Percentiles rank a stretch among this genome's conserved stretches.
phyloP scores from a whole-genome alignment of 352 stramenopile species.

The Peronospora belbahrii region DNA sequence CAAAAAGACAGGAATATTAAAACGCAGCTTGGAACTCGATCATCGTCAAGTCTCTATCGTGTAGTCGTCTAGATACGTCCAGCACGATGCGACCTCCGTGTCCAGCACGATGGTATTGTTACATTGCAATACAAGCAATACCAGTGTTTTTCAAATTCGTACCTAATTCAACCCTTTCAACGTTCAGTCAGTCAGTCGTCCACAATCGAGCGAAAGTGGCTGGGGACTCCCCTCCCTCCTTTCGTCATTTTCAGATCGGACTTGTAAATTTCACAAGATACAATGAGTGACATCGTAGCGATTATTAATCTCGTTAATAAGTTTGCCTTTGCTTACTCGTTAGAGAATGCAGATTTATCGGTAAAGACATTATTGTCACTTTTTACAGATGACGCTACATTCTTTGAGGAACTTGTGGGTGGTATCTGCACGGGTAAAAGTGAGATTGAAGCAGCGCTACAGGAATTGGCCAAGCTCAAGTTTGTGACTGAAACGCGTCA shows the following conservation, averaged over 20 bases:
- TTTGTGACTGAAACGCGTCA: slow-evolving; percentile 78
- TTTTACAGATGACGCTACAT: slow-evolving; percentile 66
- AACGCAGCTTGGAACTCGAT: too few species aligned
- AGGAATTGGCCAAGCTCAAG: slow-evolving; percentile 64
- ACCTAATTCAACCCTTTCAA: slow-evolving; percentile 6
- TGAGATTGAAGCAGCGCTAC: slow-evolving; percentile 66
- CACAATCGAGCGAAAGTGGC: too few species aligned
- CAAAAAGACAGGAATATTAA: too few species aligned
- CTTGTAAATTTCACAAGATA: slow-evolving; percentile 20
- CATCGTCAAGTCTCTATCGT: too few species aligned
- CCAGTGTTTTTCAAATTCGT: slow-evolving; percentile 7
- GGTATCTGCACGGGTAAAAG: slow-evolving; percentile 43
- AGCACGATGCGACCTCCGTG: too few species aligned
- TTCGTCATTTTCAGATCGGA: slow-evolving; percentile 23
- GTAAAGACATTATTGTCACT: slow-evolving; percentile 56
- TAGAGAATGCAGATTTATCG: slow-evolving; percentile 67
- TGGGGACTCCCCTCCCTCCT: too few species aligned
- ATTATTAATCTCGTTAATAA: slow-evolving; percentile 84
- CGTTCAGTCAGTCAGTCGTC: too few species aligned
- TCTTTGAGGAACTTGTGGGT: slow-evolving; percentile 72
- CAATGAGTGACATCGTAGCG: slow-evolving; percentile 60
- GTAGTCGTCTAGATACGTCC: too few species aligned
- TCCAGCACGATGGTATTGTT: background rate
- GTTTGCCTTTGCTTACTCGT: slow-evolving; percentile 71
- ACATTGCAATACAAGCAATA: background rate